phyloP scores from a whole-genome alignment of 768 basidiomycete species.

The Daedaleopsis nitida region DNA sequence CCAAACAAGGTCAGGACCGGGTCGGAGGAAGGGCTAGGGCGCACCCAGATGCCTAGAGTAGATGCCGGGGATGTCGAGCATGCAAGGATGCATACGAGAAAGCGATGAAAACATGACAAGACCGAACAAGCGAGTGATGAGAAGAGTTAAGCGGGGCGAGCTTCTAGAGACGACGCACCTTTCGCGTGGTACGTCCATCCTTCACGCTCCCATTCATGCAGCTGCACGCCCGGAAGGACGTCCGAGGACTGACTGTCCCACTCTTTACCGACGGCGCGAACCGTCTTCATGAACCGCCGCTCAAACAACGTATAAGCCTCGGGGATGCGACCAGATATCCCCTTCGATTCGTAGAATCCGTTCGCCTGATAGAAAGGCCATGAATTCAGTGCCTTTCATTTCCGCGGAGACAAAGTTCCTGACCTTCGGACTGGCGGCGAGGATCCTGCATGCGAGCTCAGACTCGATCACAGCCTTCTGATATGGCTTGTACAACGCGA shows the following conservation, averaged over 20 bases:
- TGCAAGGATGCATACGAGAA: not conserved
- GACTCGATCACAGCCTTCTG: conserved; percentile 68
- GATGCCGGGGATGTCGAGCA: not conserved
- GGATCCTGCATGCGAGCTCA: conserved; percentile 64
- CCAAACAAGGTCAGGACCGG: conserved; percentile 87
- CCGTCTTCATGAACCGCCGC: conserved; percentile 76
- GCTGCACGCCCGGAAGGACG: conserved; percentile 53
- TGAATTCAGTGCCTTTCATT: not conserved
- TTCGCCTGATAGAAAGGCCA: conserved; percentile 66
- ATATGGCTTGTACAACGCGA: conserved; percentile 82
- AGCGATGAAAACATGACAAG: not conserved
- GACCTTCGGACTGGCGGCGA: conserved; percentile 88
- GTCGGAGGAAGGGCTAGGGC: conserved; percentile 48
- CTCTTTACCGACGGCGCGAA: conserved; percentile 45
- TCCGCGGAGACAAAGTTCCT: conserved; percentile 19
- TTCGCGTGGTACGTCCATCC: conserved; percentile 99
- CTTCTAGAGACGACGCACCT: conserved; percentile 51
- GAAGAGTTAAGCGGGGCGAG: not conserved
- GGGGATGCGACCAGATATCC: conserved; percentile 91
- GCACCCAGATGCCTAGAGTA: conserved; percentile 83
- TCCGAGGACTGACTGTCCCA: conserved; percentile 24
- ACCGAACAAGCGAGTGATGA: not conserved
- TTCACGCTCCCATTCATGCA: conserved; percentile 84
- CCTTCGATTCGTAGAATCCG: conserved; percentile 89
- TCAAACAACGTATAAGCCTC: conserved; percentile 93